A percentile compares a stretch with the other conserved stretches of the same genome.
Conservation (phyloP, 768 basidiomycete species). For the Lanmaoa pseudosensibilis region DNA sequence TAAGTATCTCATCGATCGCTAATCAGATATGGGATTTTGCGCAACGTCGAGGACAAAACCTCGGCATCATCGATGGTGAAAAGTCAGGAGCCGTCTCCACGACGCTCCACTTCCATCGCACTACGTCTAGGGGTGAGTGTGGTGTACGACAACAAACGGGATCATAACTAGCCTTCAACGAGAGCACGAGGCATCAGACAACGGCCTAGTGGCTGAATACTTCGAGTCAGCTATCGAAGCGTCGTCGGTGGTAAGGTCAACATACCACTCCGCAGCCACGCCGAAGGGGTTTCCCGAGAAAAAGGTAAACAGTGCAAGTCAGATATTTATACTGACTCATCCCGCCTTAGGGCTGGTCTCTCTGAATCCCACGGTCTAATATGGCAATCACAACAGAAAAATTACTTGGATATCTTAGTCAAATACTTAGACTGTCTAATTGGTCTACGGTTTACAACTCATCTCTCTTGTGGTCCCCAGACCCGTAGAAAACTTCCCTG, state of each 20-base stretch:
- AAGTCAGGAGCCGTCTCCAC: slow-evolving; percentile 7
- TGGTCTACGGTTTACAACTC: slow-evolving; percentile 36
- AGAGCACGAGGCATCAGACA: slow-evolving; percentile 13
- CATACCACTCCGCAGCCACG: slow-evolving; percentile 15
- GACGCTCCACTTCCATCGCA: slow-evolving; percentile 18
- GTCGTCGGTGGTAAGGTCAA: neutral
- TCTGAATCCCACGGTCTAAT: slow-evolving; percentile 25
- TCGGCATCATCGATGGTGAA: slow-evolving; percentile 13
- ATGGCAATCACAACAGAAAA: neutral
- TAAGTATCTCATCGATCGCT: too few species aligned
- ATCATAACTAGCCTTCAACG: slow-evolving; percentile 1
- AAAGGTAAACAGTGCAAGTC: neutral
- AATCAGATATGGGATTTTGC: too few species aligned
- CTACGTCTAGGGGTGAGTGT: neutral
- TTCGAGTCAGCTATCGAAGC: slow-evolving; percentile 2
- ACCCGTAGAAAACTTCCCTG: slow-evolving; percentile 49
- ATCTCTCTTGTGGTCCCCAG: slow-evolving; percentile 35
- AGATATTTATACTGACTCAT: slow-evolving; percentile 13
- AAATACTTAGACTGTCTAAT: neutral
- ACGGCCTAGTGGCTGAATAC: slow-evolving; percentile 18
- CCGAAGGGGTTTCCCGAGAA: slow-evolving; percentile 37
- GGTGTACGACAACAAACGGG: neutral
- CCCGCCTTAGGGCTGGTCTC: slow-evolving; percentile 32
- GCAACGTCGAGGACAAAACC: neutral
- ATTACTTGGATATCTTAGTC: slow-evolving; percentile 1